Conservation (phyloP, 352 stramenopile species). For the Nothophytophthora sp. region DNA sequence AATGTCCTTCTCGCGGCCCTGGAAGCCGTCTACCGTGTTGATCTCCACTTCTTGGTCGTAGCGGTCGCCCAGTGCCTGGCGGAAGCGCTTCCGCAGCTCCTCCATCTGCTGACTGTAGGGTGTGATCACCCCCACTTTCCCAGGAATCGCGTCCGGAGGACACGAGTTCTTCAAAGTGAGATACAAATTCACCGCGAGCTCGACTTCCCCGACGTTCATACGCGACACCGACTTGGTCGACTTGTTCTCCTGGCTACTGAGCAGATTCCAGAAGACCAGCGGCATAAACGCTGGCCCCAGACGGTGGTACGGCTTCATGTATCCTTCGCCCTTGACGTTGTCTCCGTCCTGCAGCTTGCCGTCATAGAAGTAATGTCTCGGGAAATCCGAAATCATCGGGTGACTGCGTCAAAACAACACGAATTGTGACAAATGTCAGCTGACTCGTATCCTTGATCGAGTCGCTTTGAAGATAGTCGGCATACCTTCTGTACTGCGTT, state of each 20-base stretch:
- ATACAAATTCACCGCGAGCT: conserved; percentile 89
- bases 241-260: conserved; percentile 76
- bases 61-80: conserved; percentile 52
- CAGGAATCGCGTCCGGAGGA: conserved; percentile 67
- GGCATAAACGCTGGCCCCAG: conserved; percentile 74
- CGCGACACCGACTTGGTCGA: conserved; percentile 75
- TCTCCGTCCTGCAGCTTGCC: conserved; percentile 85
- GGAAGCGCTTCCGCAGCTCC: conserved; percentile 70
- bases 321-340: conserved; percentile 64
- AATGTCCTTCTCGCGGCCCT: conserved; percentile 97
- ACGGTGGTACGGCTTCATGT: conserved; percentile 79
- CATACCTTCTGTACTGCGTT: conserved; percentile 83
- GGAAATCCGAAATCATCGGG: conserved; percentile 83
- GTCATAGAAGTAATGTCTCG: conserved; percentile 84
- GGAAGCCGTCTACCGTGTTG: conserved; percentile 98
- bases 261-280: conserved; percentile 87
- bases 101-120: conserved; percentile 92
- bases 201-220: conserved; percentile 77
- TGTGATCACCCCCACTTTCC: conserved; percentile 89
- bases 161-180: conserved; percentile 86
- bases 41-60: conserved; percentile 89
- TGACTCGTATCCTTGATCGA: too few relatives aligned
- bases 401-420: conserved; percentile 46
- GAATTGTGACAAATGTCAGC: neutral
- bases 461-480: too few relatives aligned